A percentile compares a stretch with the other conserved stretches of the same genome.
Conservation (phyloP, 176 grass and related monocot species). For the Oryza officinalis region DNA sequence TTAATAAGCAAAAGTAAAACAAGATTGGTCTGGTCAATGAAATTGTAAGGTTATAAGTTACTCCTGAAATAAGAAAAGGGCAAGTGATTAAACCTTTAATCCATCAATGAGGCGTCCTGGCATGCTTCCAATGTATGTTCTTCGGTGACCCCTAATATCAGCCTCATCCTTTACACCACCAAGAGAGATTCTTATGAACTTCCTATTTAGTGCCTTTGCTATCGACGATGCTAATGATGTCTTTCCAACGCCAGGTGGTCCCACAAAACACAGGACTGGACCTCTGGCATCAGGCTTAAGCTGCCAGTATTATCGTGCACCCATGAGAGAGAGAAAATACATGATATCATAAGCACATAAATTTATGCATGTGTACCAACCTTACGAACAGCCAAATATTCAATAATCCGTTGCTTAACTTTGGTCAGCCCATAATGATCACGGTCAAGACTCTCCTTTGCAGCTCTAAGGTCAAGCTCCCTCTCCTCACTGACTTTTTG, state of each 20-base stretch:
- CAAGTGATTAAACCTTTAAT: slow-evolving; percentile 66
- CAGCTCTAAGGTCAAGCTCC: slow-evolving; percentile 86
- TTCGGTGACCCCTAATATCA: slow-evolving; percentile 97
- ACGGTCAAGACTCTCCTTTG: slow-evolving; percentile 84
- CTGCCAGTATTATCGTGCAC: slow-evolving; percentile 50
- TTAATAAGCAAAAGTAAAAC: not conserved
- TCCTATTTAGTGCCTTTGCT: slow-evolving; percentile 80
- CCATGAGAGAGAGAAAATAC: slow-evolving; percentile 30
- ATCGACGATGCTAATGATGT: slow-evolving; percentile 98
- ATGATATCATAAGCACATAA: slow-evolving; percentile 7
- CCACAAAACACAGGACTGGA: slow-evolving; percentile 95
- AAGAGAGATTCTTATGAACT: slow-evolving; percentile 97
- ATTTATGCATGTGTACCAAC: slow-evolving; percentile 46
- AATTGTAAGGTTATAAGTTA: slow-evolving; percentile 18
- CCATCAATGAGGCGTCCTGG: slow-evolving; percentile 97
- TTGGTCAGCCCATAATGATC: slow-evolving; percentile 91
- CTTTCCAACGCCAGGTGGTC: slow-evolving; percentile 98
- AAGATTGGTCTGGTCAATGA: not conserved
- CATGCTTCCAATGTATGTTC: slow-evolving; percentile 99
- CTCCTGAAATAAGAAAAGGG: slow-evolving; percentile 27
- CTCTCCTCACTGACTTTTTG: slow-evolving; percentile 94
- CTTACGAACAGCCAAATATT: slow-evolving; percentile 98
- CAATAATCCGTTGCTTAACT: slow-evolving; percentile 96
- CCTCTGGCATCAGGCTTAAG: slow-evolving; percentile 97
- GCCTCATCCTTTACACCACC: slow-evolving; percentile 98